These are phyloP conservation scores for Populus hybrid DNA, from an alignment of 441 rosid species.

Conservation along the genomic window DNA sequence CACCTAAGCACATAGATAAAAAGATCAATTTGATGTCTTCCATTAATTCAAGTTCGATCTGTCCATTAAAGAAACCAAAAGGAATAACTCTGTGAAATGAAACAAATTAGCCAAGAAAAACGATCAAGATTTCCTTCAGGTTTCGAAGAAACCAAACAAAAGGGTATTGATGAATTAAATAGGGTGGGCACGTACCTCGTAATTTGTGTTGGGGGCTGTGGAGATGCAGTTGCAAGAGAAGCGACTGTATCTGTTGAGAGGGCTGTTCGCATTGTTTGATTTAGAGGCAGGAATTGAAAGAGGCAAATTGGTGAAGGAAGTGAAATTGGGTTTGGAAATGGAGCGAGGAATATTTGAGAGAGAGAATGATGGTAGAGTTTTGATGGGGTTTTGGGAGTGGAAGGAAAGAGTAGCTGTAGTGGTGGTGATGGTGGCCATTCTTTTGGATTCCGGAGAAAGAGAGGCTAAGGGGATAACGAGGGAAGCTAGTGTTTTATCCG, in stretches of 20 bases:
- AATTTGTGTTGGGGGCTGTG: conserved; percentile 41
- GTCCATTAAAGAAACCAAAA: background rate
- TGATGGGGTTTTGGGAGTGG: conserved; percentile 3
- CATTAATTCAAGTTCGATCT: background rate
- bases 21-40: background rate
- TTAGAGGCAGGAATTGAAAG: conserved; percentile 11
- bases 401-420: background rate
- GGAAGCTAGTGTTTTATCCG: no score
- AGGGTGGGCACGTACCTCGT: conserved; percentile 37
- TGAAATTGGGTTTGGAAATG: conserved; percentile 19
- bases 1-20: background rate
- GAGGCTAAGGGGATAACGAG: background rate
- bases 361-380: background rate
- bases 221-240: conserved; percentile 49
- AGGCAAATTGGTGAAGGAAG: conserved; percentile 2
- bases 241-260: conserved; percentile 24
- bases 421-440: conserved; percentile 5
- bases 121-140: background rate
- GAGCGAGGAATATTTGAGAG: background rate
- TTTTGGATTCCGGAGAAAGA: background rate
- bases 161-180: background rate
- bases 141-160: no score
- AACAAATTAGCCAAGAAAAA: background rate
- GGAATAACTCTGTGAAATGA: background rate
- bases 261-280: conserved; percentile 13